These are phyloP conservation scores for Ambrosiella cleistominuta DNA, from an alignment of 2,329 filamentous ascomycete species.

Conservation along the genomic window DNA sequence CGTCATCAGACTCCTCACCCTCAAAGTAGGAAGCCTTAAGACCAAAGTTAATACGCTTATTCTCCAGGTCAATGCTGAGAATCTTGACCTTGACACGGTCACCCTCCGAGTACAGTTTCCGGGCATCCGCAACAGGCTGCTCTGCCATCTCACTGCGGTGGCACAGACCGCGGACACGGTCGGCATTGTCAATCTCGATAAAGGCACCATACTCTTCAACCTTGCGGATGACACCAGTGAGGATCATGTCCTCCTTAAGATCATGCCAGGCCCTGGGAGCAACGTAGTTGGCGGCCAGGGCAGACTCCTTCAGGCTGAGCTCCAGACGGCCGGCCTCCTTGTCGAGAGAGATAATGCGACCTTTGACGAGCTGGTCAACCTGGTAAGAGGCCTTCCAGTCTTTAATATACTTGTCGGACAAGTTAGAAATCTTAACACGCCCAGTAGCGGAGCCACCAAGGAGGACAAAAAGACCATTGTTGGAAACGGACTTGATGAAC, in stretches of 20 bases:
- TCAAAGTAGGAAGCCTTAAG: conserved; percentile 86
- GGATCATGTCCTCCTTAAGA: conserved; percentile 58
- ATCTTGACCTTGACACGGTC: conserved; percentile 89
- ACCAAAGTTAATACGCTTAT: conserved; percentile 71
- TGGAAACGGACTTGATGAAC: conserved; percentile 77
- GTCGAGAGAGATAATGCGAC: conserved; percentile 62
- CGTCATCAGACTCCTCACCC: conserved; percentile 32
- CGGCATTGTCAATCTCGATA: conserved; percentile 70
- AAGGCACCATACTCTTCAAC: conserved; percentile 94
- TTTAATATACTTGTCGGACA: conserved; percentile 82
- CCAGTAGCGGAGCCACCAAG: conserved; percentile 68
- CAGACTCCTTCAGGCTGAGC: conserved; percentile 72
- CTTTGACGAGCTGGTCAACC: conserved; percentile 77
- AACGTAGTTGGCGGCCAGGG: conserved; percentile 62
- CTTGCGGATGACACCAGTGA: conserved; percentile 82
- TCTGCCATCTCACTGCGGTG: conserved; percentile 88
- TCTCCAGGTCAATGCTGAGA: conserved; percentile 55
- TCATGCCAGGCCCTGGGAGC: conserved; percentile 59
- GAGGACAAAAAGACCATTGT: conserved; percentile 75
- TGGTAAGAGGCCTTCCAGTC: conserved; percentile 88
- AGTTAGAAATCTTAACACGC: conserved; percentile 68
- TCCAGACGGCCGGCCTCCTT: conserved; percentile 52
- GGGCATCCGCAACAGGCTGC: conserved; percentile 62
- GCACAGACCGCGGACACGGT: conserved; percentile 81
- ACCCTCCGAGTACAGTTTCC: conserved; percentile 74